These are phyloP conservation scores for Arachis monticola DNA, from an alignment of 331 rosid species.

Conservation along the genomic window DNA sequence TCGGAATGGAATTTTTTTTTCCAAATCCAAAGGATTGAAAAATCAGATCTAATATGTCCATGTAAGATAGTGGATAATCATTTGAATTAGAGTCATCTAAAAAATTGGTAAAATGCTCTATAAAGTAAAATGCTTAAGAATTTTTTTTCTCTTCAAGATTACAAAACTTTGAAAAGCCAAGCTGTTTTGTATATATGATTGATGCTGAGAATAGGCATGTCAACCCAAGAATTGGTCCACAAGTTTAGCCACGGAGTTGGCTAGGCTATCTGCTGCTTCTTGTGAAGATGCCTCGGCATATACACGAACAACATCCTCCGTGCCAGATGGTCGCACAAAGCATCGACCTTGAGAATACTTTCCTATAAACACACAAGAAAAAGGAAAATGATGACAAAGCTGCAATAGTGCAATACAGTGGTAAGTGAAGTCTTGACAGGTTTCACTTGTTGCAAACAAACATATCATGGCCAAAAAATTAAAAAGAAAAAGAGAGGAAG, in stretches of 20 bases:
- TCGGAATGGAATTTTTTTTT: neutral
- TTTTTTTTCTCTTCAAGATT: constrained; percentile 11
- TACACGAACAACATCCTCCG: constrained; percentile 89
- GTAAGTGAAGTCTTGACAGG: neutral
- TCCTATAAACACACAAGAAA: constrained; percentile 42
- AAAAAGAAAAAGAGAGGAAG: neutral
- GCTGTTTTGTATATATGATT: neutral
- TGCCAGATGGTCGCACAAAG: constrained; percentile 93
- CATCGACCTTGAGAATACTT: constrained; percentile 76
- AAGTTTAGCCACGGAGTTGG: constrained; percentile 64
- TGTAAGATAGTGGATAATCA: neutral
- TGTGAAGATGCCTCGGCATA: constrained; percentile 86
- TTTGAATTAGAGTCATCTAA: neutral
- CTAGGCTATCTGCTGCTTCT: constrained; percentile 75
- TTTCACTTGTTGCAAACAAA: constrained; percentile 4
- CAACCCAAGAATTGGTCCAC: constrained; percentile 71
- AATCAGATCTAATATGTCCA: neutral
- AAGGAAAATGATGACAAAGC: neutral
- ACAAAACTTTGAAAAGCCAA: constrained; percentile 10
- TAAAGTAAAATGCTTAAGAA: constrained; percentile 26
- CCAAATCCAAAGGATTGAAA: neutral
- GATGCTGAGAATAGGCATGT: constrained; percentile 33
- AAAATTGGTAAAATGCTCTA: neutral
- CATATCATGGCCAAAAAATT: constrained; percentile 6
- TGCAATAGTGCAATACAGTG: neutral